These are phyloP conservation scores for Micractinium conductrix DNA, from an alignment of 139 green algal genomes.

Conservation along the genomic window DNA sequence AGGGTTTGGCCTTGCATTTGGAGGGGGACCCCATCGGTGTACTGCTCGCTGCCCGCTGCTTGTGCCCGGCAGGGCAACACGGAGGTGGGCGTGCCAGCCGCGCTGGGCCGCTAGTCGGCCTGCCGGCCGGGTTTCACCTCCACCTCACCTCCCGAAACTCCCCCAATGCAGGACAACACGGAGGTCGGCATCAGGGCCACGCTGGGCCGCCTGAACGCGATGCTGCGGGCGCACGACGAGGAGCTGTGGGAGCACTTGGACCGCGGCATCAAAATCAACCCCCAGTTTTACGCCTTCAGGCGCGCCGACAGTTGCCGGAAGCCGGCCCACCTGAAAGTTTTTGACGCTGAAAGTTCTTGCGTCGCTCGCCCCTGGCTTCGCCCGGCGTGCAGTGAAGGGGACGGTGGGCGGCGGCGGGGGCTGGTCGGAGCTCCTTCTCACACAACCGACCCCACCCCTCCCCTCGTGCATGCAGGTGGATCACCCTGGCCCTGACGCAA, in stretches of 20 bases:
- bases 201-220: conserved; percentile 69
- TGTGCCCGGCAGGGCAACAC: background rate
- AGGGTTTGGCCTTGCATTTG: no score
- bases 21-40: no score
- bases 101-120: background rate
- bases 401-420: no score
- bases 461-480: no score
- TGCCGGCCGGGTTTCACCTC: background rate
- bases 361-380: no score
- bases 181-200: conserved; percentile 85
- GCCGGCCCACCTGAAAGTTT: no score
- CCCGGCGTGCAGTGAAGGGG: no score
- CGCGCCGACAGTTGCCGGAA: no score
- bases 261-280: conserved; percentile 28
- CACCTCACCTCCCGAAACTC: background rate
- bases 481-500: conserved; percentile 57
- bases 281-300: conserved; percentile 95
- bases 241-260: conserved; percentile 71
- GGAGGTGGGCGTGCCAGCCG: background rate
- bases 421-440: no score
- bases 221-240: conserved; percentile 65
- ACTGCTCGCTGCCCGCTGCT: no score
- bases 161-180: conserved; percentile 82
- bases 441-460: no score
- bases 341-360: no score